phyloP scores from a whole-genome alignment of 164 flowering plant species.

The Vitis vinifera region ASM3070453v1 NC_081823.1:516001-516500 shows the following conservation, averaged over 20 bases:
- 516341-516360: conserved; percentile 45
- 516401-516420: conserved; percentile 17
- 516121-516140: too few relatives aligned
- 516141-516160: conserved; percentile 5
- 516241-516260: neutral
- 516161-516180: conserved; percentile 32
- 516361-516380: conserved; percentile 53
- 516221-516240: conserved; percentile 42
- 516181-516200: conserved; percentile 32
- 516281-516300: too few relatives aligned
- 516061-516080: conserved; percentile 67
- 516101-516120: too few relatives aligned
- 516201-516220: conserved; percentile 45
- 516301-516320: neutral
- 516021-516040: conserved; percentile 45
- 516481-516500: neutral
- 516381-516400: conserved; percentile 42
- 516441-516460: too few relatives aligned
- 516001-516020: conserved; percentile 31
- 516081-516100: neutral
- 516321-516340: conserved; percentile 34
- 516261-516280: neutral
- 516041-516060: conserved; percentile 40
- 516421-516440: too few relatives aligned
- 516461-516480: too few relatives aligned